phyloP scores from a whole-genome alignment of 169 alveolate genomes.

The Plasmodium coatneyi region DNA sequence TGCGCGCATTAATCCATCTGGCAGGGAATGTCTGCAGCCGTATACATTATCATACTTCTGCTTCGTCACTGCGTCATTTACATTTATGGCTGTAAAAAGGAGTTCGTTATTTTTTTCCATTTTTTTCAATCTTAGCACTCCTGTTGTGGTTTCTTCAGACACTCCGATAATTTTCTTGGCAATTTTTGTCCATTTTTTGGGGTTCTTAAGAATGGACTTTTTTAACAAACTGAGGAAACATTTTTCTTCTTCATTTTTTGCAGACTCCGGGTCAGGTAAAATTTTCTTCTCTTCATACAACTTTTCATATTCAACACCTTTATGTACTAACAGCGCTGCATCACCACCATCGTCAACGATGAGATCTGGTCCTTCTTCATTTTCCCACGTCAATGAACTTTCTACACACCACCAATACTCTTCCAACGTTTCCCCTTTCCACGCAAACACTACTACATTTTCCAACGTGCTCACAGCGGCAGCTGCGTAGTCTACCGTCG shows the following conservation, averaged over 20 bases:
- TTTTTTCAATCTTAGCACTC: slow-evolving; percentile 94
- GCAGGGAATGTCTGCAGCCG: slow-evolving; percentile 98
- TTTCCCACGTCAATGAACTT: slow-evolving; percentile 95
- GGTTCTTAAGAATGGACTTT: slow-evolving; percentile 89
- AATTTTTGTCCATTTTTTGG: slow-evolving; percentile 92
- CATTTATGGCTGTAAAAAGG: slow-evolving; percentile 96
- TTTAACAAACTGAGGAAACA: slow-evolving; percentile 86
- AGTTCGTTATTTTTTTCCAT: slow-evolving; percentile 91
- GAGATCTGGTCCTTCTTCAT: slow-evolving; percentile 95
- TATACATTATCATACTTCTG: slow-evolving; percentile 97
- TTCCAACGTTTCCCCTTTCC: slow-evolving; percentile 95
- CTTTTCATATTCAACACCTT: slow-evolving; percentile 91
- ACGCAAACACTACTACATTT: slow-evolving; percentile 96
- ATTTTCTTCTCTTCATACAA: slow-evolving; percentile 77
- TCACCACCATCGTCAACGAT: slow-evolving; percentile 99
- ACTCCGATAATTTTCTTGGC: slow-evolving; percentile 94
- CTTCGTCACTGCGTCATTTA: slow-evolving; percentile 98
- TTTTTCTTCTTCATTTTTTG: slow-evolving; percentile 79
- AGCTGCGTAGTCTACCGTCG: slow-evolving; percentile 99
- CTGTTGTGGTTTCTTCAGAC: slow-evolving; percentile 99
- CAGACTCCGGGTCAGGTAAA: slow-evolving; percentile 80
- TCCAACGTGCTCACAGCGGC: slow-evolving; percentile 93
- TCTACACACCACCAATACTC: slow-evolving; percentile 99
- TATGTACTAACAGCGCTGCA: slow-evolving; percentile 94
- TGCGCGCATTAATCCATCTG: slow-evolving; percentile 98